Conservation (phyloP, 2,329 filamentous ascomycete genomes). For the Acarospora socialis region DNA sequence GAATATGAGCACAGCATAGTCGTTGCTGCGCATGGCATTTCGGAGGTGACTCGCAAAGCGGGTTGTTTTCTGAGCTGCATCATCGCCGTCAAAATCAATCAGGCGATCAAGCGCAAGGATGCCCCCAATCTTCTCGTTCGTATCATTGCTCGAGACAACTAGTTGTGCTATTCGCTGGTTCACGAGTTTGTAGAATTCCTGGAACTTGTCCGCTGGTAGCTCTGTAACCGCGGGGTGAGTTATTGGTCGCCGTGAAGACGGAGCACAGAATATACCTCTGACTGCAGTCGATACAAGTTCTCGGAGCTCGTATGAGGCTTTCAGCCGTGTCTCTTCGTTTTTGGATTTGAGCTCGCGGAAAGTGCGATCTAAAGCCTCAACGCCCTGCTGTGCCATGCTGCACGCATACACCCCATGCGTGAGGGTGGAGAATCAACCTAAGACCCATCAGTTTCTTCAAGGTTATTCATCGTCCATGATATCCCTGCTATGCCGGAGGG, state of each 20-base stretch:
- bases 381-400: slow-evolving; percentile 23
- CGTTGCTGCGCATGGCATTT: slow-evolving; percentile 75
- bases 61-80: slow-evolving; percentile 83
- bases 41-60: slow-evolving; percentile 86
- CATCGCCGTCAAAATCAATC: slow-evolving; percentile 92
- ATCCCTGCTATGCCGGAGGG: too few species aligned
- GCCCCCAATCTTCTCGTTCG: slow-evolving; percentile 77
- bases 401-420: too few species aligned
- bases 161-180: slow-evolving; percentile 54
- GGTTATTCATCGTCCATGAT: too few species aligned
- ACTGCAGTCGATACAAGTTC: slow-evolving; percentile 32
- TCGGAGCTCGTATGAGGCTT: slow-evolving; percentile 34
- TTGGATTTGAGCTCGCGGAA: slow-evolving; percentile 45
- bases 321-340: slow-evolving; percentile 34
- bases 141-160: slow-evolving; percentile 73
- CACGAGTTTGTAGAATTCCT: slow-evolving; percentile 52
- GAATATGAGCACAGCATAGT: slow-evolving; percentile 77
- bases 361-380: slow-evolving; percentile 39
- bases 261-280: slow-evolving; percentile 24
- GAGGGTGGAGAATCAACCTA: too few species aligned
- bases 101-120: slow-evolving; percentile 84
- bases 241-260: slow-evolving; percentile 1
- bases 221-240: slow-evolving; percentile 35
- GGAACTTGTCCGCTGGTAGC: slow-evolving; percentile 65
- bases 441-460: too few species aligned